Evolutionary conservation across 495 filamentous ascomycete genomes (phyloP), one percentile per base, ranked within the genome.

Genomic region (Lasiosphaeriaceae sp.): DNA sequence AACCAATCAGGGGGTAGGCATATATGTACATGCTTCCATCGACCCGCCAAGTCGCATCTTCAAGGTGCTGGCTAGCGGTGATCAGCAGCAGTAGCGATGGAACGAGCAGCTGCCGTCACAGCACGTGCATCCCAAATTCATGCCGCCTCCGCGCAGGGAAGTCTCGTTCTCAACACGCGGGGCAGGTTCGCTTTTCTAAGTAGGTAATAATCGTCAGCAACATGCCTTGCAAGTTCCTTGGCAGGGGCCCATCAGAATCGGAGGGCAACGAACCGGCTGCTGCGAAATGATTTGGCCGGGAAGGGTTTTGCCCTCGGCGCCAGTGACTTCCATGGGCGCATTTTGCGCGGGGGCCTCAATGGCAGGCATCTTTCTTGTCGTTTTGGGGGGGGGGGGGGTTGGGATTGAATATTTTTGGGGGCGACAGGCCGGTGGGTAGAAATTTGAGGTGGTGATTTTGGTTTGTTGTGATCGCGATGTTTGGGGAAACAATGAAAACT

Each of bases 271-370:
- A 22, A 64, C 61, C 20, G 61, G 61, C 39, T 64, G 57, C 16
- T 50, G 21, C 1, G 34, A 31, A 34, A 64, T 35, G 47, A 64
- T 24, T 45, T 34, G n/a, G 31, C 20, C 31, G 11, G 19, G 39
- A 2, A 21, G 23, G 2, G 17, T 39, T 11, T 14, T 8, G 1
- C 11, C 26, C 34, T 24, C 31, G 21, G 14, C 45, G 7, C 7
- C 29, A 46, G 51, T 8, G 8, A 49, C 24, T 54, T 67, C 59
- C 62, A 65, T 67, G 35, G 61, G 65, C 39, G 50, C 62, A 35
- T 67, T 62, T 54, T 67, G 58, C 19, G 37, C 53, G 34, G 64
- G 64, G 11, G 58, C 17, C 12, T 64, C 39, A 37, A 57, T 53
- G 17, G 60, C 57, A 20, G 64, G 64, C 64, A 63, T 66, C 26